Evolutionary conservation across 2,329 filamentous ascomycete species (phyloP), one percentile per base, ranked within the genome.

Genomic region (Colletotrichum musae): DNA sequence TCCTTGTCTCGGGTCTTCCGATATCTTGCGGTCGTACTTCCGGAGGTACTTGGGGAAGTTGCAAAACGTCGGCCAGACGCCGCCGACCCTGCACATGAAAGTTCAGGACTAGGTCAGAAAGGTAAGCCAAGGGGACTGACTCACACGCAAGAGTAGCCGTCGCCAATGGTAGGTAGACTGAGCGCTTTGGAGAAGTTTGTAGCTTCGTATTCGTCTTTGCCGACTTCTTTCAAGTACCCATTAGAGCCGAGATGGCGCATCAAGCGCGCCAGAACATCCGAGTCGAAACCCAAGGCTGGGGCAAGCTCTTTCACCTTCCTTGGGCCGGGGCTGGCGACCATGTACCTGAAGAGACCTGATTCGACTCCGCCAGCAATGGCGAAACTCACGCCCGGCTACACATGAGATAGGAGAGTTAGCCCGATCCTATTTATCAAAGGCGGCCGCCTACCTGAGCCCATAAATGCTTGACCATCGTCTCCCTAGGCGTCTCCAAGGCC

Each of bases 231-330:
- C 51, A 82, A 71, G 18, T 78, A 75, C 15, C 77, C 77, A 73
- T 80, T 79, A 3, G 79, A 74, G n/a, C 63, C 72, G 0, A 81
- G 71, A 26, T 81, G 80, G 59, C 78, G 77, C 52, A 80, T 70
- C 32, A 80, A 66, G 5, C 79, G 78, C 56, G 73, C 75, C 72
- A 76, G 48, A 2, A 74, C 45, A 4, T 65, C 57, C 1, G 63
- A 32, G 2, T 75, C 73, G 3, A 64, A 63, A 4, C 21, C 9
- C 2, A 62, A n/a, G 2, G 18, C 18, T 2, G 45, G 15, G 2
- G 36, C 43, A 12, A 54, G 43, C 10, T 58, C 28, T 2, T 21
- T 36, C 3, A 71, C 52, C 12, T 12, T 65, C 58, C 58, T 61
- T 0, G 52, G 45, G 1, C 56, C 51, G 16, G 47, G 50, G 10